Conservation (phyloP, 306 rosid genomes). For the Prinsepia uniflora region DNA sequence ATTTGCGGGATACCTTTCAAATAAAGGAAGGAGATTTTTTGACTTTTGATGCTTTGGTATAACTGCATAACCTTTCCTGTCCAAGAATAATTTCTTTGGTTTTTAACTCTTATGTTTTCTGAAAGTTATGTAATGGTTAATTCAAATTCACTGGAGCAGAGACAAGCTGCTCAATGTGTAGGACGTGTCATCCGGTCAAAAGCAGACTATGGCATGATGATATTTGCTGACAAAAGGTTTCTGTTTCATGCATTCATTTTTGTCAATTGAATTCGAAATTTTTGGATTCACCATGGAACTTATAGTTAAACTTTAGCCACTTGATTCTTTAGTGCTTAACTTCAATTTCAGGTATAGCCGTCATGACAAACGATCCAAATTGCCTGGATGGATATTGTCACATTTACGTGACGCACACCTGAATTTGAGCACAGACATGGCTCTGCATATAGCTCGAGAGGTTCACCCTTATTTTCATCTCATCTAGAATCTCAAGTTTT, state of each 20-base stretch:
- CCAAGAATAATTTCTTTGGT: slow-evolving; percentile 11
- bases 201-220: slow-evolving; percentile 99
- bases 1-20: slow-evolving; percentile 79
- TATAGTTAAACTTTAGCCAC: not conserved
- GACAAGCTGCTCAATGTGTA: slow-evolving; percentile 99
- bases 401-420: slow-evolving; percentile 91
- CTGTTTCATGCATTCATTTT: slow-evolving; percentile 6
- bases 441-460: slow-evolving; percentile 90
- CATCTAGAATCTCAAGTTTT: not conserved
- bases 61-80: slow-evolving; percentile 15
- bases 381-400: slow-evolving; percentile 93
- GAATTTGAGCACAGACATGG: slow-evolving; percentile 98
- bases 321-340: not conserved
- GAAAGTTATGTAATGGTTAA: not conserved
- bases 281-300: not conserved
- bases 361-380: slow-evolving; percentile 91
- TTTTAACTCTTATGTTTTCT: slow-evolving; percentile 2
- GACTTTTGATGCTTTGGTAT: slow-evolving; percentile 92
- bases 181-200: slow-evolving; percentile 94
- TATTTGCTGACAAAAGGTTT: slow-evolving; percentile 94
- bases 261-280: not conserved
- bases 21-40: slow-evolving; percentile 95
- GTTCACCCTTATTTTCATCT: slow-evolving; percentile 33
- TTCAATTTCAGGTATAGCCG: slow-evolving; percentile 71
- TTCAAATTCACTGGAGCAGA: slow-evolving; percentile 37